A percentile compares a stretch with the other conserved stretches of the same genome.
These are phyloP conservation scores for Craterostigma plantagineum DNA, from an alignment of 257 asterid species.

Conservation along the genomic window DNA sequence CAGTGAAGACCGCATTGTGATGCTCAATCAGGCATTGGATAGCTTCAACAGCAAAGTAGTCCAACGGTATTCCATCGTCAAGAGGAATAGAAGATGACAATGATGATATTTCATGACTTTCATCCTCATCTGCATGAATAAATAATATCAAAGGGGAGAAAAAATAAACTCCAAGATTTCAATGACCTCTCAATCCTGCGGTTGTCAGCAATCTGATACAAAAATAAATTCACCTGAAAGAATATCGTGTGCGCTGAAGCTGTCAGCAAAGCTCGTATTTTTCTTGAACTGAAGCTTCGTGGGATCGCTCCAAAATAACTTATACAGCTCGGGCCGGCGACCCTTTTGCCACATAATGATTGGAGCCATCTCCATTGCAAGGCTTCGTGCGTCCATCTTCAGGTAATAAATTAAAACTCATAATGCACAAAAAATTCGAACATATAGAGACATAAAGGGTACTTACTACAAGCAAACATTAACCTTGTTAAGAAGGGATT, in stretches of 20 bases:
- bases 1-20: conserved; percentile 67
- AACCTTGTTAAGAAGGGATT: conserved; percentile 76
- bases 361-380: conserved; percentile 82
- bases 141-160: too few relatives aligned
- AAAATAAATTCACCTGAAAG: conserved; percentile 72
- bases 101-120: conserved; percentile 48
- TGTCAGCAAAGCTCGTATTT: conserved; percentile 19
- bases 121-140: conserved; percentile 42
- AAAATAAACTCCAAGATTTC: not conserved
- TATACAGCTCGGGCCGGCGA: conserved; percentile 39
- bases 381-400: conserved; percentile 95
- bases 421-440: too few relatives aligned
- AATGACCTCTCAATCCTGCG: too few relatives aligned
- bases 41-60: conserved; percentile 67
- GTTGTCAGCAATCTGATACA: too few relatives aligned
- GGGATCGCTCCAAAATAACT: conserved; percentile 41
- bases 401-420: too few relatives aligned
- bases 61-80: conserved; percentile 55
- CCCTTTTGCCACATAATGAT: conserved; percentile 77
- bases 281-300: conserved; percentile 24
- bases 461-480: too few relatives aligned
- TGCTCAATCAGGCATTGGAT: conserved; percentile 77
- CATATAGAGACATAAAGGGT: too few relatives aligned
- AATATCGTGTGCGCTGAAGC: conserved; percentile 30
- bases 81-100: conserved; percentile 68